Conservation (phyloP, 164 flowering plant species). For the Cinnamomum micranthum region DNA sequence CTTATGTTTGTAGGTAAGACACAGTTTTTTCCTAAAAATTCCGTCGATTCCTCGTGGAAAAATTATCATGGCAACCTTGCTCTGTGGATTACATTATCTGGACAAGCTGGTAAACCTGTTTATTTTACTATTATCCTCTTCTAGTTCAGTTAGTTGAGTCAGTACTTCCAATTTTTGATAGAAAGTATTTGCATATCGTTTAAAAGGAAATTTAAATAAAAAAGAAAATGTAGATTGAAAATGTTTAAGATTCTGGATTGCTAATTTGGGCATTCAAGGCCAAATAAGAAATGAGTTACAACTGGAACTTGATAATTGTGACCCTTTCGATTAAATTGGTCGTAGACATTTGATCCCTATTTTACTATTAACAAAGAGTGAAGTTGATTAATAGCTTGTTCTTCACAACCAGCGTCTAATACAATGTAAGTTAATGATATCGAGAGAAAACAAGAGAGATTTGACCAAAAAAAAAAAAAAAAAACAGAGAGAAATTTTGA, state of each 20-base stretch:
- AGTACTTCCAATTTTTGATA: neutral
- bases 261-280: neutral
- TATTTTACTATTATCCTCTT: neutral
- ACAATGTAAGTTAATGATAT: too few species aligned
- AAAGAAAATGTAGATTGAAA: neutral
- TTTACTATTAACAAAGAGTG: too few species aligned
- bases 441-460: too few species aligned
- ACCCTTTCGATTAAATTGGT: too few species aligned
- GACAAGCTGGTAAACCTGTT: conserved; percentile 18
- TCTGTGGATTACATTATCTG: conserved; percentile 19
- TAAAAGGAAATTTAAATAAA: neutral
- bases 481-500: too few species aligned
- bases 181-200: neutral
- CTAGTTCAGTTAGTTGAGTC: neutral
- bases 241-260: neutral
- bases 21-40: neutral
- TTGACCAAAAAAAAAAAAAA: too few species aligned
- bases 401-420: too few species aligned
- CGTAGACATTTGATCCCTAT: too few species aligned
- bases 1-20: neutral
- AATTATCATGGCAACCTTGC: conserved; percentile 7
- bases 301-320: too few species aligned
- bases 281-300: neutral
- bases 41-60: neutral
- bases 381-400: too few species aligned